Percentiles rank a stretch among this genome's conserved stretches.
Conservation (phyloP, 2,329 filamentous ascomycete genomes). For the Penicillium sp. region DNA sequence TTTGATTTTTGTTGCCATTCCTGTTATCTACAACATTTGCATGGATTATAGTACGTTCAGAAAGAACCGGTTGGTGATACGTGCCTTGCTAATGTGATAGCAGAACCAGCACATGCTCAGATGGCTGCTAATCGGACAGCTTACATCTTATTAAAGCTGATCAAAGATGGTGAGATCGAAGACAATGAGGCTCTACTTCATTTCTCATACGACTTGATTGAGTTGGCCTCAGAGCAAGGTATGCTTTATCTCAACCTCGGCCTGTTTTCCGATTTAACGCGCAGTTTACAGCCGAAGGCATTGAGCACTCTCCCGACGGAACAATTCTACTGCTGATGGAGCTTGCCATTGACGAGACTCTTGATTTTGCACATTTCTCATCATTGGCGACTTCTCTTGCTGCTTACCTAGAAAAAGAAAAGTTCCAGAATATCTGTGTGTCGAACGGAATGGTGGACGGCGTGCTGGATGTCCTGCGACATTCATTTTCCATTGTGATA, state of each 20-base stretch:
- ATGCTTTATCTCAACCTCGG: slow-evolving; percentile 4
- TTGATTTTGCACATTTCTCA: slow-evolving; percentile 31
- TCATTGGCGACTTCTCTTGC: slow-evolving; percentile 34
- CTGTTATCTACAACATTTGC: slow-evolving; percentile 48
- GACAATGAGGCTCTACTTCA: slow-evolving; percentile 34
- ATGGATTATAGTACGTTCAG: slow-evolving; percentile 41
- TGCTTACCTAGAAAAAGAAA: slow-evolving; percentile 37
- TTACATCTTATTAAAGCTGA: slow-evolving; percentile 38
- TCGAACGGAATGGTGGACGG: slow-evolving; percentile 32
- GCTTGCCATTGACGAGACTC: slow-evolving; percentile 28
- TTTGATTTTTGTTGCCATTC: slow-evolving; percentile 41
- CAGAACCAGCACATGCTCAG: slow-evolving; percentile 42
- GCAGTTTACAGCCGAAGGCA: slow-evolving; percentile 30
- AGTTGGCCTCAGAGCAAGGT: slow-evolving; percentile 42
- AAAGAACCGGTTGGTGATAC: not conserved
- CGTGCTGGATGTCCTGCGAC: slow-evolving; percentile 33
- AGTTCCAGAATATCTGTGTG: slow-evolving; percentile 41
- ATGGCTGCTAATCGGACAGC: slow-evolving; percentile 36
- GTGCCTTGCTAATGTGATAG: slow-evolving; percentile 17
- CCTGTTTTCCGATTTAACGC: slow-evolving; percentile 3
- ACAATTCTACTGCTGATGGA: slow-evolving; percentile 36
- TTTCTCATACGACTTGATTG: slow-evolving; percentile 42
- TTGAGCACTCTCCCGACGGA: slow-evolving; percentile 36
- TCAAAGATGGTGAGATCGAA: slow-evolving; percentile 33
- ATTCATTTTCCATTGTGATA: slow-evolving; percentile 29